phyloP scores from a whole-genome alignment of 352 stramenopile genomes.

The Globisporangium parvum region DNA sequence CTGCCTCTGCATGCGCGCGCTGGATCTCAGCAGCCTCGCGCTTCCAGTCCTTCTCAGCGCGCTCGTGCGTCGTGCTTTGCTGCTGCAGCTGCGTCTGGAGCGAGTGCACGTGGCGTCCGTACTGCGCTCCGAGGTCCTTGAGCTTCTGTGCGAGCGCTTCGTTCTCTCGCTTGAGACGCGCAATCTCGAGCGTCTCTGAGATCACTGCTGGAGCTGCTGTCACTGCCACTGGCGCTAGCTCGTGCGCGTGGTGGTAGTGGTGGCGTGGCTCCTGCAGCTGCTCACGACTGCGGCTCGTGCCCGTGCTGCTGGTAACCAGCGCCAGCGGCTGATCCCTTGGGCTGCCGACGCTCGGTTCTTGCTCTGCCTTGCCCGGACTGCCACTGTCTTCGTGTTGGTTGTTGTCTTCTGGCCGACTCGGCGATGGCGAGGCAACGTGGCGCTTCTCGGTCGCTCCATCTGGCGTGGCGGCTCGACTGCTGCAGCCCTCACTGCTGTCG shows the following conservation, averaged over 20 bases:
- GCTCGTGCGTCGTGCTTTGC: neutral
- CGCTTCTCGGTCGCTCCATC: too few relatives aligned
- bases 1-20: neutral
- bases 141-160: slow-evolving; percentile 1
- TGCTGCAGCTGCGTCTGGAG: slow-evolving; percentile 1
- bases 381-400: slow-evolving; percentile 2
- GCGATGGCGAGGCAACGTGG: slow-evolving; percentile 5
- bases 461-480: too few relatives aligned
- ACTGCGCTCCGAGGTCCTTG: neutral
- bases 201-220: neutral
- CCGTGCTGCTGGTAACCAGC: neutral
- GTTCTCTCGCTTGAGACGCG: slow-evolving; percentile 2
- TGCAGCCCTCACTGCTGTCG: too few relatives aligned
- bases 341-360: neutral
- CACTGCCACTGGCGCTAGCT: neutral
- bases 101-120: neutral
- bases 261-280: too few relatives aligned
- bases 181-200: neutral
- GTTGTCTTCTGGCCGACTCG: neutral
- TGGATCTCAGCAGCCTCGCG: neutral
- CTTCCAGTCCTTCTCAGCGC: neutral
- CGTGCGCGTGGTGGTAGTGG: neutral
- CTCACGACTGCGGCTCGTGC: too few relatives aligned
- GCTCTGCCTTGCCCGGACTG: neutral
- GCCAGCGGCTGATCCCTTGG: neutral